Conservation (phyloP, 768 basidiomycete genomes). For the Boletellus emodensis region DNA sequence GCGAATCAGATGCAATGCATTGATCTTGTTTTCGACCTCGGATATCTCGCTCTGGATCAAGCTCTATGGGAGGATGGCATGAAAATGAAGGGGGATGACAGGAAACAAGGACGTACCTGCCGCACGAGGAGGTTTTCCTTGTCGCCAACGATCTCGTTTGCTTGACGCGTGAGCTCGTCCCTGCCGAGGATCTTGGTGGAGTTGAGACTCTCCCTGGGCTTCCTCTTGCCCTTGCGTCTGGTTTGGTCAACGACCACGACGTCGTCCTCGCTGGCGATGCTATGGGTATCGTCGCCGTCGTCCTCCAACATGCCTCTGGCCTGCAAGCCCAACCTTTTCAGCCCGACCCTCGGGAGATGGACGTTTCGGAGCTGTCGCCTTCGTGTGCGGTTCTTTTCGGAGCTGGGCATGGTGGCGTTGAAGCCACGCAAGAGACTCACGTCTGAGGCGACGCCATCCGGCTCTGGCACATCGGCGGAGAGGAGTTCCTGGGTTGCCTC, state of each 20-base stretch:
- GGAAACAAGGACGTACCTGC: conserved; percentile 46
- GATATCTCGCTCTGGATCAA: conserved; percentile 82
- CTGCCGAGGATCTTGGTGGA: conserved; percentile 68
- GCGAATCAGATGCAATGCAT: conserved; percentile 75
- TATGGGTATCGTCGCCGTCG: conserved; percentile 54
- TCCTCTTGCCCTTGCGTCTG: conserved; percentile 38
- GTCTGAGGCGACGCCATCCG: conserved; percentile 61
- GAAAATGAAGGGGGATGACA: conserved; percentile 3
- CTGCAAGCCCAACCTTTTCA: conserved; percentile 75
- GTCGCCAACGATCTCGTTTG: conserved; percentile 81
- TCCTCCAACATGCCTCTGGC: conserved; percentile 64
- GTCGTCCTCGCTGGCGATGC: conserved; percentile 72
- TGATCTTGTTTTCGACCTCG: conserved; percentile 89
- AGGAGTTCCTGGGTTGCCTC: conserved; percentile 80
- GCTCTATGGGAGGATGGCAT: conserved; percentile 44
- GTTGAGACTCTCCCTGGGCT: conserved; percentile 64
- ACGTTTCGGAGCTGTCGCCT: conserved; percentile 78
- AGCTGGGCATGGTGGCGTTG: conserved; percentile 90
- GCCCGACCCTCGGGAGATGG: conserved; percentile 68
- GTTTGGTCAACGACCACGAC: conserved; percentile 51
- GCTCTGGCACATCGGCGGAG: conserved; percentile 66
- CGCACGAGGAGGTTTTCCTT: conserved; percentile 91
- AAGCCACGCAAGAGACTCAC: conserved; percentile 88
- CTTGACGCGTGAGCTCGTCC: conserved; percentile 82
- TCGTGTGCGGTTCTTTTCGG: conserved; percentile 72